Base-by-base conservation (phyloP, 192 early-diverging fungal species). In the Linnemannia zychae region DNA sequence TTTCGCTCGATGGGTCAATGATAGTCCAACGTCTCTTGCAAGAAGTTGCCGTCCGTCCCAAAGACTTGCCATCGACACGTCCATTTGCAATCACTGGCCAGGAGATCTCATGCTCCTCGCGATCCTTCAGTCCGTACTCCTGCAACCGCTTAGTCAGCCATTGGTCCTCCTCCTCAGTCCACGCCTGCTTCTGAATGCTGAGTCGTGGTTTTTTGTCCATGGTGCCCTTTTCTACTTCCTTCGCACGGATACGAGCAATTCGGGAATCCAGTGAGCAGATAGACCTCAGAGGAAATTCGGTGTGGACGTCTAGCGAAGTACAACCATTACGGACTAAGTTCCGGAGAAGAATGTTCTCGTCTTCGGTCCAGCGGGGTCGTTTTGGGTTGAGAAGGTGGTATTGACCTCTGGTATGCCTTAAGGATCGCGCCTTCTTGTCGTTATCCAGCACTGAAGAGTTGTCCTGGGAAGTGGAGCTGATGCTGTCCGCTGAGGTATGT, bases 11-110 rank as follows among this genome's bases (percentile, higher is more conserved):
- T 0, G 47, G 46, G 7, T 40, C 6, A 15, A 75, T 57, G 57
- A 75, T 57, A 5, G 38, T 38, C 73, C 73, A 75, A 7, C 73
- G 73, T 16, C 73, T 31, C 37, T 75, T 48, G 37, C 73, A 75
- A 18, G 53, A 63, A 1, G 73, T 75, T 17, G 53, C 20, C 6
- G 73, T 63, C 33, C 73, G 57, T 24, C 50, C 50, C 16, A 75
- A 40, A 31, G 0, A 5, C 37, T 40, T 75, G 48, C 57, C 57
- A 46, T 75, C 53, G 3, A 63, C 37, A 0, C 9, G 24, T 15
- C 20, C 20, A 24, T 60, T 75, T 2, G 34, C 50, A 3, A 75
- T 50, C 53, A 34, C 37, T 7, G 57, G 28, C 73, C 73, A 75
- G 5, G 73, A 37, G 1, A 37, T 37, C 6, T 71, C 40, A 2